These are phyloP conservation scores for Imleria badia DNA, from an alignment of 768 basidiomycete species.

Conservation along the genomic window DNA sequence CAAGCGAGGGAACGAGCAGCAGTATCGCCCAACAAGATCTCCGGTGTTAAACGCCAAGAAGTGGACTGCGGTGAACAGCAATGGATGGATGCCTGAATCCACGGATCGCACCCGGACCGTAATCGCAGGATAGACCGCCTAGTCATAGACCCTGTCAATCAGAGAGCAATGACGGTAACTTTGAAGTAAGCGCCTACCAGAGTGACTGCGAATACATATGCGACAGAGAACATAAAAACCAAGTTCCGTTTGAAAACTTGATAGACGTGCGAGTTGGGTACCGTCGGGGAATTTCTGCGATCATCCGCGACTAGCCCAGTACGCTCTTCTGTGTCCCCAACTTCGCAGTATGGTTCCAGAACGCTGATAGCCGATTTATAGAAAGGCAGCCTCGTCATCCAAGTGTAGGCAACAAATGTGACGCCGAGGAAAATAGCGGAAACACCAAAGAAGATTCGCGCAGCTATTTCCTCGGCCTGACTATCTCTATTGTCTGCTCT, in stretches of 20 bases:
- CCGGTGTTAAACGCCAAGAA: slow-evolving; percentile 76
- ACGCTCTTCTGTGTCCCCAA: slow-evolving; percentile 25
- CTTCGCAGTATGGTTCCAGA: slow-evolving; percentile 40
- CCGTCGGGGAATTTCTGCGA: slow-evolving; percentile 21
- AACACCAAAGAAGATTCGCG: slow-evolving; percentile 70
- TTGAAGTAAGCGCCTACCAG: slow-evolving; percentile 50
- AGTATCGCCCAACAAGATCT: slow-evolving; percentile 67
- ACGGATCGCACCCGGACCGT: slow-evolving; percentile 74
- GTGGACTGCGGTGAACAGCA: slow-evolving; percentile 79
- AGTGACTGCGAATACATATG: slow-evolving; percentile 76
- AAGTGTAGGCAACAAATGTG: slow-evolving; percentile 52
- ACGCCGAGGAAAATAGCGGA: slow-evolving; percentile 64
- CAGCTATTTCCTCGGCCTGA: slow-evolving; percentile 63
- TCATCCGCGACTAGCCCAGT: slow-evolving; percentile 37
- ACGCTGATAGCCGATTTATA: slow-evolving; percentile 57
- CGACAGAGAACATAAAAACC: slow-evolving; percentile 68
- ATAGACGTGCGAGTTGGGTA: slow-evolving; percentile 44
- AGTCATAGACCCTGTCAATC: slow-evolving; percentile 4
- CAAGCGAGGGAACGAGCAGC: slow-evolving; percentile 64
- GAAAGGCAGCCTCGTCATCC: slow-evolving; percentile 56
- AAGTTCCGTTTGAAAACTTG: slow-evolving; percentile 64
- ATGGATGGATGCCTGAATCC: slow-evolving; percentile 64
- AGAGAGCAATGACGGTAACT: not conserved
- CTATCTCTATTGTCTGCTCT: slow-evolving; percentile 31
- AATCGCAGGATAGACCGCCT: slow-evolving; percentile 89